phyloP scores from a whole-genome alignment of 345 rosid genomes.

The Pelargonium nanum region DNA sequence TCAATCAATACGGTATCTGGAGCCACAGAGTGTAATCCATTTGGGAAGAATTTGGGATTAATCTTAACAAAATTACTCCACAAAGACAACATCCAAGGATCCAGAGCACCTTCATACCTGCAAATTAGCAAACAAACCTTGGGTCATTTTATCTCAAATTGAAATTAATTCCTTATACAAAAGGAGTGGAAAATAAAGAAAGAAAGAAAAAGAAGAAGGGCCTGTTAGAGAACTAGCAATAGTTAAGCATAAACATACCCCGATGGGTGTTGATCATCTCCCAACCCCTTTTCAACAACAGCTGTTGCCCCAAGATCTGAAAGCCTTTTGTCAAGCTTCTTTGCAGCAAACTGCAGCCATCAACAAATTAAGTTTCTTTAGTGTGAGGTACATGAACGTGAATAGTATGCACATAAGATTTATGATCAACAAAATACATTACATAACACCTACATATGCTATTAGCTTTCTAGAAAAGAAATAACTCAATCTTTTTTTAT shows the following conservation, averaged over 20 bases:
- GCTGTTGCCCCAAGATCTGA: constrained; percentile 65
- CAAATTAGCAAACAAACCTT: background rate
- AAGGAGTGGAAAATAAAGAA: too few species aligned
- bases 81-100: constrained; percentile 84
- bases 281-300: constrained; percentile 73
- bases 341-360: constrained; percentile 82
- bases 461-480: too few species aligned
- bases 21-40: constrained; percentile 49
- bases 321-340: constrained; percentile 87
- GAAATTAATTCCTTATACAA: too few species aligned
- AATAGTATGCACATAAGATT: too few species aligned
- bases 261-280: constrained; percentile 95
- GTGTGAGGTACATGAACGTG: background rate
- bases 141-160: background rate
- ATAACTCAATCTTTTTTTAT: constrained; percentile 1
- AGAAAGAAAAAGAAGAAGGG: too few species aligned
- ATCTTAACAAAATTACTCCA: constrained; percentile 54
- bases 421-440: too few species aligned
- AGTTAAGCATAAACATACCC: constrained; percentile 44
- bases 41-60: constrained; percentile 51
- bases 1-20: constrained; percentile 36
- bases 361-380: constrained; percentile 7
- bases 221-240: too few species aligned
- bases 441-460: too few species aligned
- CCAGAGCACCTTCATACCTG: constrained; percentile 91